Conservation (phyloP, 192 early-diverging fungal genomes). For the Chytriomyces sp. region DNA sequence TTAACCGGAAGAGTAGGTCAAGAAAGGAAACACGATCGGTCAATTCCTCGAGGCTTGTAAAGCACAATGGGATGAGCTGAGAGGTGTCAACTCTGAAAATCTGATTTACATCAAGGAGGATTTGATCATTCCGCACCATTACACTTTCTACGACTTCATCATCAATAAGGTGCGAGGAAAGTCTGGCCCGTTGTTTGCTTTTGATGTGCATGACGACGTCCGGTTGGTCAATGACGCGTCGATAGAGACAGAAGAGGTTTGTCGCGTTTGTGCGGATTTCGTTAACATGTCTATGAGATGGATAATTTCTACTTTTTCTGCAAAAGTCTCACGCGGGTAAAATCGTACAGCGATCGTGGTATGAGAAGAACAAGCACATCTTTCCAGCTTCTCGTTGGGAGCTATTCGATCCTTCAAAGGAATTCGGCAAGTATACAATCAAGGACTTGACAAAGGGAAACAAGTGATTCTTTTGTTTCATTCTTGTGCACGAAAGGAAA, state of each 20-base stretch:
- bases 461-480: constrained; percentile 1
- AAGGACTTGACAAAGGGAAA: constrained; percentile 57
- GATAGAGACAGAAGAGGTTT: constrained; percentile 84
- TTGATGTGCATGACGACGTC: constrained; percentile 94
- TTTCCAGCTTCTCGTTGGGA: constrained; percentile 95
- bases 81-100: constrained; percentile 79
- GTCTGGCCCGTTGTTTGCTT: constrained; percentile 90
- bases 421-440: constrained; percentile 67
- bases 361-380: constrained; percentile 93
- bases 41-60: constrained; percentile 84
- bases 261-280: background rate
- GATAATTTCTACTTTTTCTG: background rate
- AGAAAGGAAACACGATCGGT: constrained; percentile 73
- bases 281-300: background rate
- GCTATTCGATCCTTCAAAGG: constrained; percentile 82
- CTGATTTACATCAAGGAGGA: constrained; percentile 94
- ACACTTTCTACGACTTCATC: constrained; percentile 89
- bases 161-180: constrained; percentile 95
- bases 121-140: constrained; percentile 89
- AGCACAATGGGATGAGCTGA: constrained; percentile 80
- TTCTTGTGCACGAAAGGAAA: background rate
- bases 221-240: constrained; percentile 79
- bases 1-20: background rate
- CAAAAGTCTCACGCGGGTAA: constrained; percentile 88
- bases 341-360: constrained; percentile 87